Evolutionary conservation across 805 yeast genomes (phyloP).

Genomic region (Spathaspora sp.): DNA sequence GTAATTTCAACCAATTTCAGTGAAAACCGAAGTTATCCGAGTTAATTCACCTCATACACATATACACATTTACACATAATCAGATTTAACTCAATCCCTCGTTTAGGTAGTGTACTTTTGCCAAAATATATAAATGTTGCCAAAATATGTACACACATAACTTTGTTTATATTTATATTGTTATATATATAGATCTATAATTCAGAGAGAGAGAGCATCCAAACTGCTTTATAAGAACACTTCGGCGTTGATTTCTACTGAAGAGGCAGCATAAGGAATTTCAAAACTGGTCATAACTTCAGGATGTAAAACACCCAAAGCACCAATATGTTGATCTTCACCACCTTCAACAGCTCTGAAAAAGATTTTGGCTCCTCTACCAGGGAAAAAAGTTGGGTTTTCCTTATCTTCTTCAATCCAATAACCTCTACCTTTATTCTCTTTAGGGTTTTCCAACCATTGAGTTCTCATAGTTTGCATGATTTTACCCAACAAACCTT

Average conservation of each 20-base stretch:
- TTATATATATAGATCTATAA: not conserved
- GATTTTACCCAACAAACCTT: slow-evolving; percentile 89
- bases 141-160: not conserved
- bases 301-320: slow-evolving; percentile 94
- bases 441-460: slow-evolving; percentile 61
- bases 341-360: slow-evolving; percentile 65
- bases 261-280: slow-evolving; percentile 88
- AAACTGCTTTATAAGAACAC: slow-evolving; percentile 56
- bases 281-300: slow-evolving; percentile 84
- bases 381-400: slow-evolving; percentile 85
- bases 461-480: slow-evolving; percentile 94
- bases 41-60: not conserved
- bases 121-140: not conserved
- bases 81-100: not conserved
- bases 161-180: too few relatives aligned
- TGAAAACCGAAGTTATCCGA: not conserved
- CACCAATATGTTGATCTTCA: slow-evolving; percentile 62
- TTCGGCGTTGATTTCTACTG: slow-evolving; percentile 87
- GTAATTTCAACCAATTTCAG: not conserved
- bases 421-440: slow-evolving; percentile 65
- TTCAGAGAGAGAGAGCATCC: not conserved
- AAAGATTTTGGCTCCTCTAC: slow-evolving; percentile 89
- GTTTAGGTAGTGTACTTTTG: not conserved
- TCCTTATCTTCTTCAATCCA: slow-evolving; percentile 75
- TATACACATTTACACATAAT: not conserved